Base-by-base conservation (phyloP, 1,139 yeast genomes). In the Geotrichum macrosporum region DNA sequence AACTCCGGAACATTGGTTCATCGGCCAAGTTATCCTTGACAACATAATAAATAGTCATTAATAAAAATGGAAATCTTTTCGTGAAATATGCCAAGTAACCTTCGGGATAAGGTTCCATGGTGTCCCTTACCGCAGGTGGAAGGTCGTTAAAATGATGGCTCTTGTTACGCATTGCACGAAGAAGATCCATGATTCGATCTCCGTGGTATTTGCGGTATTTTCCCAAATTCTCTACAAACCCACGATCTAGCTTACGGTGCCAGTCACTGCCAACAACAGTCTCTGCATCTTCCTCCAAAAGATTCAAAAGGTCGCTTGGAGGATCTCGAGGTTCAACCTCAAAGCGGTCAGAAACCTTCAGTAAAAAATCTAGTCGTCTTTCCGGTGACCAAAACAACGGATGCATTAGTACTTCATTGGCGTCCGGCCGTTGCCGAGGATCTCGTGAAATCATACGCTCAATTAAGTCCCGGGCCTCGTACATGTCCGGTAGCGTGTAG, bases 101-200 rank as follows among this genome's bases (percentile, higher is more conserved):
- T 47, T 78, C 78, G 0, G 97, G 96, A 27, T 86, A 68, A 0
- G 94, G 84, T 19, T 86, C 82, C 80, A 92, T 84, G 48, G 77
- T 66, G 54, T 57, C 64, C 50, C 64, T 61, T 47, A 89, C 69
- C 18, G 69, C 73, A 4, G 69, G 72, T 1, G 96, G 95, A 65
- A 89, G 69, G 61, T 94, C 98, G 65, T 87, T 87, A 64, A 77
- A 92, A 65, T 92, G 99, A 63, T 87, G 96, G 62, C 84, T 81
- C 64, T 92, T 92, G 69, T 92, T 92, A 56, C 99, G 74, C 57
- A 92, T 69, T 0, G 96, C 96, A 53, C 99, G 73, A 48, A 92
- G 68, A 48, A 92, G 69, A 63, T 94, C 98, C 80, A 87, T 78
- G 42, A 92, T 66, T 55, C 81, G 84, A 49, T 77, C 80, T 0